phyloP scores from a whole-genome alignment of 768 basidiomycete genomes.

The Suillus tomentosus region DNA sequence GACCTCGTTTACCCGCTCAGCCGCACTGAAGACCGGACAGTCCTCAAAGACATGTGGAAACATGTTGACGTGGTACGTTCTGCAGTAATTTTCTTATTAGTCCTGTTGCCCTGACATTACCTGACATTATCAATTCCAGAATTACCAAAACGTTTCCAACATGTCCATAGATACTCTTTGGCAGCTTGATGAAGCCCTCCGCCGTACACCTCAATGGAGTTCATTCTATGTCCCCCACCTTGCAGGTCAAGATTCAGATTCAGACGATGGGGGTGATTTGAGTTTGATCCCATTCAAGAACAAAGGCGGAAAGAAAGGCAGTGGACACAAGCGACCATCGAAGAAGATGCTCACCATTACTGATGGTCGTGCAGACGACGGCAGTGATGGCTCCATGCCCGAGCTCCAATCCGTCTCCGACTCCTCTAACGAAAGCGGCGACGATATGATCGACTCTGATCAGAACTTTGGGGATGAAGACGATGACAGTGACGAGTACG shows the following conservation, averaged over 20 bases:
- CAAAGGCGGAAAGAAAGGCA: conserved; percentile 20
- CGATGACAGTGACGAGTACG: conserved; percentile 36
- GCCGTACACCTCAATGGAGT: conserved; percentile 62
- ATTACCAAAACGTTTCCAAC: conserved; percentile 55
- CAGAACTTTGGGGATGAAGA: conserved; percentile 36
- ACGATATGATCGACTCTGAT: conserved; percentile 33
- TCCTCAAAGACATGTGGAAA: conserved; percentile 67
- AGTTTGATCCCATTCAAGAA: conserved; percentile 14
- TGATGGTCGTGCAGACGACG: conserved; percentile 41
- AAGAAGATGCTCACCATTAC: conserved; percentile 53
- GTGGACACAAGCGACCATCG: conserved; percentile 27
- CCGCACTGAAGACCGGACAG: conserved; percentile 48
- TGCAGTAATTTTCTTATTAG: not conserved
- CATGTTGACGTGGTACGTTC: conserved; percentile 56
- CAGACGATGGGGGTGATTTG: conserved; percentile 21
- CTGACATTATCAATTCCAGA: conserved; percentile 42
- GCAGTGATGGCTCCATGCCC: conserved; percentile 63
- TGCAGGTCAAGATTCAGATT: conserved; percentile 23
- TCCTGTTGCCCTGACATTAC: conserved; percentile 3
- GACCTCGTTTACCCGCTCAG: conserved; percentile 60
- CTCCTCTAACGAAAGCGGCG: conserved; percentile 47
- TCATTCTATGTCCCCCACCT: conserved; percentile 37
- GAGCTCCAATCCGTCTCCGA: conserved; percentile 66
- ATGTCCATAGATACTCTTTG: conserved; percentile 64
- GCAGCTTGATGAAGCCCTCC: conserved; percentile 54